Evolutionary conservation across 805 yeast species (phyloP), one percentile per base, ranked within the genome.

Genomic region (Metschnikowia rubicola): DNA sequence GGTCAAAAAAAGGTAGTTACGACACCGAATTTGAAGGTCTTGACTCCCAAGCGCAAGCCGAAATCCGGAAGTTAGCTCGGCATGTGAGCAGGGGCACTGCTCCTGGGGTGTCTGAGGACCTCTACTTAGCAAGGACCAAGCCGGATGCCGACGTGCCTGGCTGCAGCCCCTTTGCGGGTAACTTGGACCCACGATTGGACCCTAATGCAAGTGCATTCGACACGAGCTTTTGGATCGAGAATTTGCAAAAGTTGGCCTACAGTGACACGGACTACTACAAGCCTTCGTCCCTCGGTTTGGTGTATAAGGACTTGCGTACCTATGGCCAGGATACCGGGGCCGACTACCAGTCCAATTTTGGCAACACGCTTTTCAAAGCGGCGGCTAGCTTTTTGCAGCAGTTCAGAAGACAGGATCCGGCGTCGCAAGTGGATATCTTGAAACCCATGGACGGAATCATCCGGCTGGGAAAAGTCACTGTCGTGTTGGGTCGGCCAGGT

Each of bases 401-500:
- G 41, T 60, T 57, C 48, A 43, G 42, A 33, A 53, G 49, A 28
- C 44, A 50, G 35, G 54, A 37, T 10, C 39, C 47, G 2, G 32
- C 52, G 44, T 80, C 44, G 15, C 39, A 34, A 17, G 46, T 76
- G 53, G 78, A 77, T 51, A 82, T 78, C 51, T 68, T 78, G 61
- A 81, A 81, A 59, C 75, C 84, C 28, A 81, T 81, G 85, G 86
- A 82, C 57, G 88, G 83, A n/a, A 40, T 76, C 2, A 67, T 82
- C 42, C 67, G 66, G 43, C 80, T 86, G 3, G 88, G 88, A 34
- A 82, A 81, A 48, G 66, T 84, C 35, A 75, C 84, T 8, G 84
- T 83, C 38, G 89, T 86, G 10, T 67, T 85, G 35, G 92, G 92
- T 44, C 75, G 90, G 62, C 92, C 91, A 1, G 92, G 92, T 56